phyloP scores from a whole-genome alignment of 1,139 yeast genomes.

The Kurtzmaniella quercitrusa region DNA sequence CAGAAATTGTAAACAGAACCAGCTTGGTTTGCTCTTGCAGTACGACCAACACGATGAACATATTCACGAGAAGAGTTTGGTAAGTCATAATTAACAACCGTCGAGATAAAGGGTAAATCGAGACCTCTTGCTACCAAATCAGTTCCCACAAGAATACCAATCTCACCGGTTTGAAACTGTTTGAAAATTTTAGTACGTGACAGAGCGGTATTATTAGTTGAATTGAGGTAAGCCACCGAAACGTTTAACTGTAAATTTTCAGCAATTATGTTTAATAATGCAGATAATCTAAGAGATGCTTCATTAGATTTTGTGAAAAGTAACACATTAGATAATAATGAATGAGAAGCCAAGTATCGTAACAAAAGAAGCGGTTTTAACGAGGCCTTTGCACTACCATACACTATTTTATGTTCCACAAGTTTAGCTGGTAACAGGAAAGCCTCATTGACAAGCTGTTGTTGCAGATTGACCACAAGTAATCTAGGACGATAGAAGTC shows the following conservation, averaged over 20 bases:
- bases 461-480: slow-evolving; percentile 59
- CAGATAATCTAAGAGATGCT: slow-evolving; percentile 70
- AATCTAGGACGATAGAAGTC: slow-evolving; percentile 67
- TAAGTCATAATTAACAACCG: slow-evolving; percentile 84
- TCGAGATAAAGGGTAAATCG: slow-evolving; percentile 66
- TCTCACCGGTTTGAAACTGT: slow-evolving; percentile 48
- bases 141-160: slow-evolving; percentile 71
- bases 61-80: slow-evolving; percentile 90
- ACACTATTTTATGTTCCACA: slow-evolving; percentile 45
- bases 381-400: slow-evolving; percentile 55
- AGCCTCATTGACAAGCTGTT: slow-evolving; percentile 47
- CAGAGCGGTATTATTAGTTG: slow-evolving; percentile 46
- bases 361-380: slow-evolving; percentile 72
- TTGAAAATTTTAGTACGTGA: slow-evolving; percentile 46
- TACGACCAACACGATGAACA: slow-evolving; percentile 93
- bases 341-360: slow-evolving; percentile 41
- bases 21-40: slow-evolving; percentile 81
- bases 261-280: slow-evolving; percentile 39
- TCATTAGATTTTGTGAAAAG: slow-evolving; percentile 87
- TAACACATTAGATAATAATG: slow-evolving; percentile 39
- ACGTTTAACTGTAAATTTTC: slow-evolving; percentile 11
- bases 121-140: slow-evolving; percentile 95
- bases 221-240: slow-evolving; percentile 37
- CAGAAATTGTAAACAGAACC: slow-evolving; percentile 75
- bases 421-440: slow-evolving; percentile 54